phyloP scores from a whole-genome alignment of 768 basidiomycete genomes.

The Piloderma croceum region DNA sequence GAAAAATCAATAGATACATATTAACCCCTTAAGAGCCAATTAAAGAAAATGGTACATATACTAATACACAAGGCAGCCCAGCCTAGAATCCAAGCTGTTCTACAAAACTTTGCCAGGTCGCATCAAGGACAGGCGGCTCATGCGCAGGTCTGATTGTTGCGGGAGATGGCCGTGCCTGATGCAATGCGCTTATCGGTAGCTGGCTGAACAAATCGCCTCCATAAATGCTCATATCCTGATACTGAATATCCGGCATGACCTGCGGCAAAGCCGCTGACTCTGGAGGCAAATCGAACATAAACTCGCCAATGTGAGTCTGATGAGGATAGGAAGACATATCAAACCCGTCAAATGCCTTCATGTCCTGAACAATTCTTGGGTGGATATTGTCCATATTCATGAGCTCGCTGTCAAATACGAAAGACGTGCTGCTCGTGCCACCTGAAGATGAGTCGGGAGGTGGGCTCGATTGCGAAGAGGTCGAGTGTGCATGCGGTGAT shows the following conservation, averaged over 20 bases:
- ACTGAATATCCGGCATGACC: neutral
- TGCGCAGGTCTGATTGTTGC: slow-evolving; percentile 1
- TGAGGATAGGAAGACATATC: neutral
- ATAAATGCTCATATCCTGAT: neutral
- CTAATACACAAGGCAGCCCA: too few species aligned
- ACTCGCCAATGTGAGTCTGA: neutral
- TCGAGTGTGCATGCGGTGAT: neutral
- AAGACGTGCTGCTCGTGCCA: neutral
- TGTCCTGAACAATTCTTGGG: slow-evolving; percentile 49
- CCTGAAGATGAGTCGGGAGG: too few species aligned
- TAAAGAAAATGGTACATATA: too few species aligned
- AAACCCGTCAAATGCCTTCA: slow-evolving; percentile 32
- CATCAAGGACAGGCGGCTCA: slow-evolving; percentile 41
- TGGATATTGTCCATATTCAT: slow-evolving; percentile 30
- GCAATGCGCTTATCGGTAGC: neutral
- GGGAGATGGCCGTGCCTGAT: too few species aligned
- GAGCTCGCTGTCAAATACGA: neutral
- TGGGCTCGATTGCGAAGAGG: neutral
- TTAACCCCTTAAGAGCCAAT: too few species aligned
- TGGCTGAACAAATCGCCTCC: neutral
- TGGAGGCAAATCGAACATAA: neutral
- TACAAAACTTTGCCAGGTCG: slow-evolving; percentile 63
- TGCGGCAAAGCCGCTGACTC: neutral
- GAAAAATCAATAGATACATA: too few species aligned
- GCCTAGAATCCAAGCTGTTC: slow-evolving; percentile 49